These are phyloP conservation scores for Fusarium napiforme DNA, from an alignment of 2,329 filamentous ascomycete species.

Conservation along the genomic window DNA sequence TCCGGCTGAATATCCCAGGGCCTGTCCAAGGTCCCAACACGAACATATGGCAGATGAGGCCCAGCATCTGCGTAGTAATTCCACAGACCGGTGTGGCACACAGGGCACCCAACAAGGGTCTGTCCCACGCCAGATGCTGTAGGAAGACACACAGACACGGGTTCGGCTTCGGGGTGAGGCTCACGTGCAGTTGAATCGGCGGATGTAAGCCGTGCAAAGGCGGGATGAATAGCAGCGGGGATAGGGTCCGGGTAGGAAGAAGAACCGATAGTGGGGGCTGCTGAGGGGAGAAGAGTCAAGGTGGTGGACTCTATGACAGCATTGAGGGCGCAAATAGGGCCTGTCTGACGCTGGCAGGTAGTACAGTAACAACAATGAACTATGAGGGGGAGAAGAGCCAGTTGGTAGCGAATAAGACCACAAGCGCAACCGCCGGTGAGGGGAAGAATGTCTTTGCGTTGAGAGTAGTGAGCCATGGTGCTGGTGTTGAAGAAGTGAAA, in stretches of 20 bases:
- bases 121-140: conserved; percentile 55
- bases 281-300: conserved; percentile 48
- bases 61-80: conserved; percentile 53
- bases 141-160: conserved; percentile 48
- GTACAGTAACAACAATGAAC: conserved; percentile 61
- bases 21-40: conserved; percentile 57
- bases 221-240: conserved; percentile 25
- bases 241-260: conserved; percentile 8
- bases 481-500: not conserved
- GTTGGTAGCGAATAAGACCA: conserved; percentile 74
- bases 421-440: conserved; percentile 69
- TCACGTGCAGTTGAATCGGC: conserved; percentile 18
- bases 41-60: conserved; percentile 51
- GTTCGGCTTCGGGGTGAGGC: conserved; percentile 1
- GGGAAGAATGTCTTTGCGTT: conserved; percentile 43
- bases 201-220: conserved; percentile 37
- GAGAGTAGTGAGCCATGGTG: conserved; percentile 41
- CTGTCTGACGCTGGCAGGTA: conserved; percentile 58
- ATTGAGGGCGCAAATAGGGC: conserved; percentile 54
- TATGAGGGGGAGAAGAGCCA: conserved; percentile 64
- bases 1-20: conserved; percentile 54
- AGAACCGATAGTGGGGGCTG: conserved; percentile 32
- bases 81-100: conserved; percentile 55
- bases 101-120: conserved; percentile 55
- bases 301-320: conserved; percentile 54